phyloP scores from a whole-genome alignment of 495 filamentous ascomycete genomes.

The Podospora sp. region DNA sequence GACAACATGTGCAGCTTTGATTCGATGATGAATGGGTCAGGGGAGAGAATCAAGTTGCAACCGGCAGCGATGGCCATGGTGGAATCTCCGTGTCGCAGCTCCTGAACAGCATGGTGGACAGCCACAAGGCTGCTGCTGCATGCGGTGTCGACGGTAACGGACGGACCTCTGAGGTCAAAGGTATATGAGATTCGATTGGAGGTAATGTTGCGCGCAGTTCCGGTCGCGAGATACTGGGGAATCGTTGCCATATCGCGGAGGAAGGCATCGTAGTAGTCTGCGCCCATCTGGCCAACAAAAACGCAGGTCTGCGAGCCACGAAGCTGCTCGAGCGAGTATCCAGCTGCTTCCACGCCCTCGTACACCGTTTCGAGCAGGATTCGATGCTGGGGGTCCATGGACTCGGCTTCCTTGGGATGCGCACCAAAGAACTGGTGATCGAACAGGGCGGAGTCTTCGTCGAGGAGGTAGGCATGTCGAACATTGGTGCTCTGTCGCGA shows the following conservation, averaged over 20 bases:
- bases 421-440: constrained; percentile 61
- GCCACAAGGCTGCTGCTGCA: constrained; percentile 58
- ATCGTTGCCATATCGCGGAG: constrained; percentile 11
- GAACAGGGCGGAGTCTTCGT: constrained; percentile 36
- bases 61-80: constrained; percentile 52
- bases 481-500: constrained; percentile 18
- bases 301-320: constrained; percentile 17
- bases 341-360: constrained; percentile 77
- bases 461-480: constrained; percentile 67
- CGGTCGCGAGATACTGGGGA: constrained; percentile 51
- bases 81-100: constrained; percentile 45
- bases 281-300: constrained; percentile 19
- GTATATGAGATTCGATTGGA: constrained; percentile 57
- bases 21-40: constrained; percentile 39
- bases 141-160: constrained; percentile 52
- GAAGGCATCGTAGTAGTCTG: constrained; percentile 34
- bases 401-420: constrained; percentile 34
- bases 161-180: constrained; percentile 48
- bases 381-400: constrained; percentile 70
- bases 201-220: constrained; percentile 36
- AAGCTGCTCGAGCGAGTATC: constrained; percentile 69
- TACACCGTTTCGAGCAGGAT: constrained; percentile 67
- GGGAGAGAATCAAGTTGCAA: constrained; percentile 52
- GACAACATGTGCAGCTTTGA: constrained; percentile 41
- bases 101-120: constrained; percentile 54